Base-by-base conservation (phyloP, 129 eudicot genomes). In the Centaurea solstitialis region DNA sequence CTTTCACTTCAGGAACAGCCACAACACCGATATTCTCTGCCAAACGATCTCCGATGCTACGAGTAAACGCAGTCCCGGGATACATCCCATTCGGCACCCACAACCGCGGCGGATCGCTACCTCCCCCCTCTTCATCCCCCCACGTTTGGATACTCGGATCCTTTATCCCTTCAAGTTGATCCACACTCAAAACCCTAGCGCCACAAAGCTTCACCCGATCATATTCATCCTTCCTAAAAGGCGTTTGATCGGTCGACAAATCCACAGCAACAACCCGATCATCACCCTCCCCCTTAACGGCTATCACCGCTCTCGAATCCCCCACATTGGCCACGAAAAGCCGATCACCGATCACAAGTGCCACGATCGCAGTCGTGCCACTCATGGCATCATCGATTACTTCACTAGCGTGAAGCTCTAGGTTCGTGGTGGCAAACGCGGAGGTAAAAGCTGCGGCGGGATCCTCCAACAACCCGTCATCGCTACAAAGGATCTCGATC, bases 91-190 rank as follows among this genome's bases (percentile, higher is more conserved):
- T 84, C 70, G 83, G 97, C 64, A 95, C 94, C 99, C 99, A 95
- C 83, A 95, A 82, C 87, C 99, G 79, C 0, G 99, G 99, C 0
- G 99, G 99, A 84, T 95, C 99, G 67, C 88, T 68, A 28, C 99
- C 98, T 7, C 91, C 94, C 9, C 87, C 89, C 81, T 95, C 99
- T 82, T 95, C 99, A 85, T 92, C 89, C 0, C 97, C 99, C 99
- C 99, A 95, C 10, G 94, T 74, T 59, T 95, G 99, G 20, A 95
- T 85, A 40, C 71, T 74, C 3, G 97, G 94, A 84, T 95, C 99
- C 85, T 92, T 95, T 30, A 95, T 79, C 84, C 99, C 99, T 87
- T 95, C 99, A 81, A 95, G 97, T 87, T 95, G 99, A 82, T 95
- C 99, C 80, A 92, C 97, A 43, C 93, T 95, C 90, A 95, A 85